Conservation (phyloP, 2,329 filamentous ascomycete species). For the Alternaria viburni region DNA sequence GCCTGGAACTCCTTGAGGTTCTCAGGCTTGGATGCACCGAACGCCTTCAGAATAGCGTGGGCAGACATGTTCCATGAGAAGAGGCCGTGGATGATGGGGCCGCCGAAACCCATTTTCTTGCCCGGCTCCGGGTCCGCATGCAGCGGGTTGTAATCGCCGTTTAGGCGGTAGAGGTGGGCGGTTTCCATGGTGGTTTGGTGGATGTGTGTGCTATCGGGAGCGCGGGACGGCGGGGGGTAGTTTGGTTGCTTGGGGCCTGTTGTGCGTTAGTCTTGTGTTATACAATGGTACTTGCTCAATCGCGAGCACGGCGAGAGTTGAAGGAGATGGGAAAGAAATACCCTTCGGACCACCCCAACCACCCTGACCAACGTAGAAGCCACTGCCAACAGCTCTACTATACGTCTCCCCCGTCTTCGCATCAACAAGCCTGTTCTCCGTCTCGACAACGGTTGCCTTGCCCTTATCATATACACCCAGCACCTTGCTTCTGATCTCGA, state of each 20-base stretch:
- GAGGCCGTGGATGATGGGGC: slow-evolving; percentile 86
- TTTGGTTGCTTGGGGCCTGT: slow-evolving; percentile 72
- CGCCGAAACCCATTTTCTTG: slow-evolving; percentile 88
- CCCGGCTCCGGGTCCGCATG: slow-evolving; percentile 87
- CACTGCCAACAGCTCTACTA: slow-evolving; percentile 69
- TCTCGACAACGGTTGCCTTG: slow-evolving; percentile 80
- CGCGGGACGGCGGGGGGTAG: slow-evolving; percentile 76
- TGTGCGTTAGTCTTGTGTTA: neutral
- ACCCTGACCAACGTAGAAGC: slow-evolving; percentile 82
- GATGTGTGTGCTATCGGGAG: slow-evolving; percentile 72
- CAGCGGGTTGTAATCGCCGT: slow-evolving; percentile 93
- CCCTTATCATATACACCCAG: slow-evolving; percentile 91
- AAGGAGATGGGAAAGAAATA: slow-evolving; percentile 32
- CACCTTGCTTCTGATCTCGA: slow-evolving; percentile 79
- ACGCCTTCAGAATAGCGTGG: slow-evolving; percentile 73
- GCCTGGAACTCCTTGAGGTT: slow-evolving; percentile 91
- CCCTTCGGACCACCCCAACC: slow-evolving; percentile 90
- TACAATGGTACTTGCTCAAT: neutral
- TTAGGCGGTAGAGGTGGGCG: slow-evolving; percentile 68
- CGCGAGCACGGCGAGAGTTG: neutral
- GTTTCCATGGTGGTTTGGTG: slow-evolving; percentile 76
- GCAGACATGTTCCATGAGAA: slow-evolving; percentile 84
- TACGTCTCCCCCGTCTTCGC: slow-evolving; percentile 72
- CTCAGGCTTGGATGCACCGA: slow-evolving; percentile 77
- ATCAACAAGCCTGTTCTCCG: slow-evolving; percentile 78